Evolutionary conservation across 345 rosid genomes (phyloP).

Genomic region (Citrus mangshanensis): DNA sequence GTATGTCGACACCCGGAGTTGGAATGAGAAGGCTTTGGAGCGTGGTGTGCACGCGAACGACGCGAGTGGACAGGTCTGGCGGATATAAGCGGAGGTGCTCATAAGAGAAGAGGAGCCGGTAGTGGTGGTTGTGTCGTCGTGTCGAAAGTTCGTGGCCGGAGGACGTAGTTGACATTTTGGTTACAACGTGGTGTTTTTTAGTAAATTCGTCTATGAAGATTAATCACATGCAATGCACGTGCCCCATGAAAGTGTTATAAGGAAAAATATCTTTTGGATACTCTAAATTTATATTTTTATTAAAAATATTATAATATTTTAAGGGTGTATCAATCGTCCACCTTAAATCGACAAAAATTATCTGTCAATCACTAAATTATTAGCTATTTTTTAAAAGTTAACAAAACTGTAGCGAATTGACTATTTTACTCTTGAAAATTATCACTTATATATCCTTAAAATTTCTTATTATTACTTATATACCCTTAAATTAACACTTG

Average conservation of each 20-base stretch:
- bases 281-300: rapidly evolving
- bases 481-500: rapidly evolving
- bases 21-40: conserved; percentile 4
- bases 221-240: neutral
- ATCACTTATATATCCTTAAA: rapidly evolving
- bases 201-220: no score
- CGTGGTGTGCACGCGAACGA: conserved; percentile 1
- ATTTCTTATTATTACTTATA: no score
- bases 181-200: no score
- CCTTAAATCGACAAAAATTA: rapidly evolving
- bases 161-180: neutral
- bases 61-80: neutral
- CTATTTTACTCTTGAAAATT: rapidly evolving
- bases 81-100: neutral
- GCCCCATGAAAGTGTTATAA: neutral
- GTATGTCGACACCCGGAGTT: neutral
- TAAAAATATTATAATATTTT: no score
- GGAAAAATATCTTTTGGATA: rapidly evolving
- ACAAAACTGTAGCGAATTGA: rapidly evolving
- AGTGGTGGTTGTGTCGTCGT: neutral
- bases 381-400: rapidly evolving
- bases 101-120: neutral
- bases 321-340: rapidly evolving
- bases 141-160: neutral
- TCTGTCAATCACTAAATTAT: rapidly evolving